A percentile compares a stretch with the other conserved stretches of the same genome.
Evolutionary conservation across 2,329 filamentous ascomycete genomes (phyloP).

Genomic region (Calonectria naviculata): DNA sequence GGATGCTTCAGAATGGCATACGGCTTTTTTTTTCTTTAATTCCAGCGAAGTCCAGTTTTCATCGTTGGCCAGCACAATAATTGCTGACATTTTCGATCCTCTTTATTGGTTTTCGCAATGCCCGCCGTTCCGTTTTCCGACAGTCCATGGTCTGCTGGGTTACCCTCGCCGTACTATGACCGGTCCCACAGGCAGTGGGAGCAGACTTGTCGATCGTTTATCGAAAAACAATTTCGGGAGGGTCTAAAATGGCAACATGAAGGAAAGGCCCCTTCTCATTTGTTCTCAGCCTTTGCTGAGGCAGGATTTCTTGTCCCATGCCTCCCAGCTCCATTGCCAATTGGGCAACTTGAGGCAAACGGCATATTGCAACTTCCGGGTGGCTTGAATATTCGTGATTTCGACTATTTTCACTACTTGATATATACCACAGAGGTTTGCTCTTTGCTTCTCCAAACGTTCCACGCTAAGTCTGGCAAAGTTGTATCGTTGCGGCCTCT

Average conservation of each 20-base stretch:
- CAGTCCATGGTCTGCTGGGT: background rate
- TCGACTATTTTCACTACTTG: background rate
- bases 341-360: background rate
- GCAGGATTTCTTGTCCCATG: background rate
- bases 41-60: background rate
- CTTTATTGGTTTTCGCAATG: background rate
- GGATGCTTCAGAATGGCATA: background rate
- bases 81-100: background rate
- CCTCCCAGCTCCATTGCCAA: background rate
- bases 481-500: background rate
- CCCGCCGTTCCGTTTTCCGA: background rate
- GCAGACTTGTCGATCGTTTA: background rate
- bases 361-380: background rate
- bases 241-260: background rate
- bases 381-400: background rate
- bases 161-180: conserved; percentile 2
- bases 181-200: background rate
- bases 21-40: background rate
- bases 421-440: background rate
- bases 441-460: no score
- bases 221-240: background rate
- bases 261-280: background rate
- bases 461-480: background rate
- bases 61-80: background rate
- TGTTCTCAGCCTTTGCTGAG: background rate